A percentile compares a stretch with the other conserved stretches of the same genome.
phyloP scores from a whole-genome alignment of 2,329 filamentous ascomycete genomes.

The Lojkania enalia region DNA sequence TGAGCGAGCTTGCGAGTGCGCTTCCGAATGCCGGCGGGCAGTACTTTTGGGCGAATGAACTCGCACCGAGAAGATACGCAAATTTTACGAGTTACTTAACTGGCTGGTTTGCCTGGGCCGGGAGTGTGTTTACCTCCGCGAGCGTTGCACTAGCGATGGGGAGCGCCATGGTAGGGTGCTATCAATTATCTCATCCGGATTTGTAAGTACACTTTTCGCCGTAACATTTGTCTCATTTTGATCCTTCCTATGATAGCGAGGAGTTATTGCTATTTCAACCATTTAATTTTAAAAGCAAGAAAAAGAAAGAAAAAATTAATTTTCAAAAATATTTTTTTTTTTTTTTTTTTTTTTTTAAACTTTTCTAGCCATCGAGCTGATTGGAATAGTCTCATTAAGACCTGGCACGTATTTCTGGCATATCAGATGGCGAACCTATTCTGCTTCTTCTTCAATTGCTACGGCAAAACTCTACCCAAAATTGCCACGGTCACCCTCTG shows the following conservation, averaged over 20 bases:
- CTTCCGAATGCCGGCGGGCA: constrained; percentile 57
- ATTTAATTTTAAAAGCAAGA: too few species aligned
- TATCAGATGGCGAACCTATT: constrained; percentile 55
- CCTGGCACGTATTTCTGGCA: constrained; percentile 48
- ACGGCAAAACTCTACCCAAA: constrained; percentile 40
- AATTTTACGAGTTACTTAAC: constrained; percentile 53
- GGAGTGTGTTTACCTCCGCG: constrained; percentile 58
- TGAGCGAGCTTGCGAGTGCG: constrained; percentile 54
- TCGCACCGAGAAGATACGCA: constrained; percentile 52
- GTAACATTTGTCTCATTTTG: too few species aligned
- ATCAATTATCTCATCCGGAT: constrained; percentile 55
- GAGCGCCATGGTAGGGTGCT: constrained; percentile 55
- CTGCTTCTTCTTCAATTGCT: constrained; percentile 55
- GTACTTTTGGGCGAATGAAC: constrained; percentile 56
- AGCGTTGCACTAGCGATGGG: constrained; percentile 56
- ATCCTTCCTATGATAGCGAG: too few species aligned
- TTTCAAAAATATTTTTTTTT: neutral
- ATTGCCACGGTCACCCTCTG: constrained; percentile 52
- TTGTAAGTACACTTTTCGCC: too few species aligned
- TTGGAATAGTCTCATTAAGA: constrained; percentile 31
- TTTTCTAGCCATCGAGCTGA: too few species aligned
- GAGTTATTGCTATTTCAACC: too few species aligned
- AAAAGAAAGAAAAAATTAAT: too few species aligned
- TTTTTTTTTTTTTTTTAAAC: neutral
- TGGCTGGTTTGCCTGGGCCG: constrained; percentile 59